A percentile compares a stretch with the other conserved stretches of the same genome.
phyloP scores from a whole-genome alignment of 768 basidiomycete species.

The Hygrophorus pudorinus region DNA sequence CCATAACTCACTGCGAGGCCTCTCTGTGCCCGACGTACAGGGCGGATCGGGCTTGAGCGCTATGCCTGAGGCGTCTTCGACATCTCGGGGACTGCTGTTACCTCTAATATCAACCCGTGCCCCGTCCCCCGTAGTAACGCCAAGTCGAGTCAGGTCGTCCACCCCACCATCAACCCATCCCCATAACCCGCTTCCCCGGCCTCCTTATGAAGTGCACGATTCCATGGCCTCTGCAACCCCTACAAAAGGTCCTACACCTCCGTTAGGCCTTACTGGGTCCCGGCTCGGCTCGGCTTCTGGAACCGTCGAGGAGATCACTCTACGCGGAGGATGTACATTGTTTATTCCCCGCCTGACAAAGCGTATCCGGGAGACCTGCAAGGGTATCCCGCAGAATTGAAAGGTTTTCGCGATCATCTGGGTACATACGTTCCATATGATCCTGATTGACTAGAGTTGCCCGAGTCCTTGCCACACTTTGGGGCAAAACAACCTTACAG shows the following conservation, averaged over 20 bases:
- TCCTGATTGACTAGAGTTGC: constrained; percentile 42
- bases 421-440: constrained; percentile 28
- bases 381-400: constrained; percentile 44
- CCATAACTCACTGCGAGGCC: too few species aligned
- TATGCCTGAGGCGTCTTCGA: constrained; percentile 25
- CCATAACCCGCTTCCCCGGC: constrained; percentile 17
- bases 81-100: not conserved
- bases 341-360: constrained; percentile 49
- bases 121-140: too few species aligned
- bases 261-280: constrained; percentile 18
- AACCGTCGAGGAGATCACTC: constrained; percentile 70
- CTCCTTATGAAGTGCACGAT: constrained; percentile 12
- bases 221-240: constrained; percentile 10
- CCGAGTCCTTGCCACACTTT: constrained; percentile 46
- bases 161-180: constrained; percentile 13
- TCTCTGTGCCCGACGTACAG: constrained; percentile 23
- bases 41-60: constrained; percentile 24
- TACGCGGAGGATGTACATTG: constrained; percentile 43
- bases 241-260: constrained; percentile 10
- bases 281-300: constrained; percentile 56
- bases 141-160: constrained; percentile 1
- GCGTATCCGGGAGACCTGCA: constrained; percentile 54
- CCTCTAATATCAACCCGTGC: too few species aligned
- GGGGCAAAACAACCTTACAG: constrained; percentile 53
- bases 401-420: constrained; percentile 47